Evolutionary conservation across 2,329 filamentous ascomycete genomes (phyloP).

Genomic region (Penicillium vulpinum): DNA sequence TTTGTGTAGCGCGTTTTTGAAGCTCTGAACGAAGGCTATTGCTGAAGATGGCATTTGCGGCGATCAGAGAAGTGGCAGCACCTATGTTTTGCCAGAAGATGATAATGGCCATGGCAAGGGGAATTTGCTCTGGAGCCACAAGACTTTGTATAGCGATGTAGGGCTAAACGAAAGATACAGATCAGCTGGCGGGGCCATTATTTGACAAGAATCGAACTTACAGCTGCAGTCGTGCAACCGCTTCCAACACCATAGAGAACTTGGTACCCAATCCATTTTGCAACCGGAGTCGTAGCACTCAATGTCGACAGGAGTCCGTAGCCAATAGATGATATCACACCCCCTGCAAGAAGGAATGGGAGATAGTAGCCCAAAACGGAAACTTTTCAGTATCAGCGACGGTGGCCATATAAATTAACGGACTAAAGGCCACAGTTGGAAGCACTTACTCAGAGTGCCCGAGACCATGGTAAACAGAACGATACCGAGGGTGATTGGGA

Average conservation of each 20-base stretch:
- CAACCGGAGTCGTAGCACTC: conserved; percentile 17
- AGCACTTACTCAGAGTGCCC: conserved; percentile 3
- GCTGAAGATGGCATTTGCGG: conserved; percentile 31
- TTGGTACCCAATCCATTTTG: conserved; percentile 34
- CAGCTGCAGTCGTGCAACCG: conserved; percentile 14
- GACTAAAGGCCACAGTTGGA: not conserved
- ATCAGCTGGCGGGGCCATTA: not conserved
- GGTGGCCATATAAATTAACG: too few relatives aligned
- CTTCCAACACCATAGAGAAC: conserved; percentile 26
- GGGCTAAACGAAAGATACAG: conserved; percentile 13
- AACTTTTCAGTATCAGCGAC: conserved; percentile 18
- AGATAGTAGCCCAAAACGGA: conserved; percentile 36
- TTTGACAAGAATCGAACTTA: not conserved
- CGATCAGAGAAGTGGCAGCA: conserved; percentile 30
- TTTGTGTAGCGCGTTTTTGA: conserved; percentile 11
- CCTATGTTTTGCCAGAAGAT: conserved; percentile 38
- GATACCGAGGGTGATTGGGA: conserved; percentile 33
- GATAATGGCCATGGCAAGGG: conserved; percentile 30
- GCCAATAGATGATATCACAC: conserved; percentile 29
- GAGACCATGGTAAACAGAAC: conserved; percentile 10
- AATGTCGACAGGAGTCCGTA: conserved; percentile 37
- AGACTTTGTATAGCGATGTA: conserved; percentile 31
- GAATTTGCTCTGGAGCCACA: conserved; percentile 24
- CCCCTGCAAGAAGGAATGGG: conserved; percentile 32
- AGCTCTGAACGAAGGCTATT: conserved; percentile 26